Evolutionary conservation across 148 eudicot genomes (phyloP).

Genomic region (Chenopodium formosanum): DNA sequence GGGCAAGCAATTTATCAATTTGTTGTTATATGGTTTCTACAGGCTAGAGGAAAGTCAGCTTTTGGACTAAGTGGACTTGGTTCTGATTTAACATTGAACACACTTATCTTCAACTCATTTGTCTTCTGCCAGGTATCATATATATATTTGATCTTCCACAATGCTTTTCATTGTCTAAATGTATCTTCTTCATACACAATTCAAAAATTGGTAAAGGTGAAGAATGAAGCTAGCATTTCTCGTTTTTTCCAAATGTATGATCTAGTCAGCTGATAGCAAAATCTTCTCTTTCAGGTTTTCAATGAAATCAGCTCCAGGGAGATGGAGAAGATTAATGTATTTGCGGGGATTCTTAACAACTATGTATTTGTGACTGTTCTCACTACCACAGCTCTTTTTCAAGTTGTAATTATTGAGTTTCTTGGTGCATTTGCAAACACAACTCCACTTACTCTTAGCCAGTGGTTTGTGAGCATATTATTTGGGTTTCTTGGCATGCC

Average conservation of each 20-base stretch:
- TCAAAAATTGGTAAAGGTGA: neutral
- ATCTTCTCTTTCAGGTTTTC: conserved; percentile 54
- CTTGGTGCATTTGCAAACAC: conserved; percentile 80
- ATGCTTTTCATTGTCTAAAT: neutral
- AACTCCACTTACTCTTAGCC: conserved; percentile 51
- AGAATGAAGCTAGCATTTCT: neutral
- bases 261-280: neutral
- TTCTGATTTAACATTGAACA: conserved; percentile 37
- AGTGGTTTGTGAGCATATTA: conserved; percentile 55
- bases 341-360: conserved; percentile 69
- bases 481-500: conserved; percentile 90
- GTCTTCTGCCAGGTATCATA: conserved; percentile 56
- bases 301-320: conserved; percentile 87
- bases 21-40: conserved; percentile 38
- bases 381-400: conserved; percentile 57
- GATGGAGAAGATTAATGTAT: conserved; percentile 82
- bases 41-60: conserved; percentile 27
- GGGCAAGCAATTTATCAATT: conserved; percentile 58
- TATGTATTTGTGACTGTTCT: conserved; percentile 68
- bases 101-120: conserved; percentile 53
- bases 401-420: conserved; percentile 63
- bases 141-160: neutral
- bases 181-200: neutral
- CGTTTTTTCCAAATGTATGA: neutral
- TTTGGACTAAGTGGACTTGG: conserved; percentile 31